Conservation (phyloP, 1,139 yeast species). For the Yamadazyma songkhlaensis region DNA sequence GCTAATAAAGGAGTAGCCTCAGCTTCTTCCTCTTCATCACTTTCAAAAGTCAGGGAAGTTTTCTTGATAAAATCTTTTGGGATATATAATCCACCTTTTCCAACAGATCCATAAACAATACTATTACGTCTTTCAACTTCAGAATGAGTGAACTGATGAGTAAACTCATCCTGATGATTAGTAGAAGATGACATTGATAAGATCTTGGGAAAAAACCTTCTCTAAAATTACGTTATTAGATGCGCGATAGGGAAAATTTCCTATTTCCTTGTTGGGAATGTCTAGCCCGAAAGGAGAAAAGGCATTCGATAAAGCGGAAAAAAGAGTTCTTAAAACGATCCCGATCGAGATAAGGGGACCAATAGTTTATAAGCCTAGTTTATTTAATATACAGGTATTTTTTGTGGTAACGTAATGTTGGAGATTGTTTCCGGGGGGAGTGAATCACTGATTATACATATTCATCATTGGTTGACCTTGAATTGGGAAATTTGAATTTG, state of each 20-base stretch:
- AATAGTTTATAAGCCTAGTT: too few relatives aligned
- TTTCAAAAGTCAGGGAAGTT: slow-evolving; percentile 9
- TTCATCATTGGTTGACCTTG: slow-evolving; percentile 8
- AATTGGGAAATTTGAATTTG: slow-evolving; percentile 5
- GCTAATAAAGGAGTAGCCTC: slow-evolving; percentile 12
- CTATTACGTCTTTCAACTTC: slow-evolving; percentile 51
- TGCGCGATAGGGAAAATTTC: too few relatives aligned
- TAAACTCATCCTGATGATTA: slow-evolving; percentile 3
- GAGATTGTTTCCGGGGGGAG: neutral
- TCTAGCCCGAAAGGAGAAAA: neutral
- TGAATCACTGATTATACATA: slow-evolving; percentile 6
- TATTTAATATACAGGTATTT: neutral
- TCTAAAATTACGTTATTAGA: too few relatives aligned
- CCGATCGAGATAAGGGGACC: too few relatives aligned
- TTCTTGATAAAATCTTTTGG: slow-evolving; percentile 46
- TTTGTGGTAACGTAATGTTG: neutral
- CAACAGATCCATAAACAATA: slow-evolving; percentile 50
- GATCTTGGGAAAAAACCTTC: too few relatives aligned
- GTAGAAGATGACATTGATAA: slow-evolving; percentile 3
- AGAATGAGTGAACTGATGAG: slow-evolving; percentile 47
- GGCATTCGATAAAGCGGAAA: too few relatives aligned
- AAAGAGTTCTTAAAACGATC: too few relatives aligned
- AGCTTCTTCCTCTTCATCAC: slow-evolving; percentile 13
- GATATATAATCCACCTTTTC: slow-evolving; percentile 50
- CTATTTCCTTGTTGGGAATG: neutral